Evolutionary conservation across 495 filamentous ascomycete species (phyloP), one percentile per base, ranked within the genome.

Genomic region (Usnea hakonensis): DNA sequence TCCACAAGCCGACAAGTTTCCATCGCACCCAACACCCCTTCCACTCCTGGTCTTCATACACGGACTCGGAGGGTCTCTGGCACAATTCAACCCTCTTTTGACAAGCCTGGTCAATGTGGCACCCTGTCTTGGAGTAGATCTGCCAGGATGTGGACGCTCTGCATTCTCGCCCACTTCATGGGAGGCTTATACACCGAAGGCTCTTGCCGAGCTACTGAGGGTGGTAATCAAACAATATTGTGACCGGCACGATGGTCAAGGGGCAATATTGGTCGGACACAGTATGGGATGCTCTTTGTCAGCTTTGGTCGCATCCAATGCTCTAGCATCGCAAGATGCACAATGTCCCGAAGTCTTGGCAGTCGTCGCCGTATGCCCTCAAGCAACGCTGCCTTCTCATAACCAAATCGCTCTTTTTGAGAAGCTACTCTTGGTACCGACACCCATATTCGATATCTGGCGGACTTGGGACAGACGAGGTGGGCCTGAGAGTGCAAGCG

Each of bases 31-130:
- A 0, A 78, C 80, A 7, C 85, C 90, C 2, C 73, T 95, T n/a
- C 90, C 93, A 13, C 75, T 96, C 11, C 74, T 97, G 8, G 93
- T 96, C 32, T 95, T 95, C 71, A 79, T 96, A 58, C 93, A 97
- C 70, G 93, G 93, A 17, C 81, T 97, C 38, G 93, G 93, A 26
- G 93, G 93, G 35, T 95, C 89, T 3, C 75, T 92, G 17, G 87
- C 90, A 9, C 93, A 97, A 71, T 97, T 96, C 72, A 81, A 88
- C 62, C 84, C 90, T 40, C 74, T 97, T 7, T 79, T 97, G 16
- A 88, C 84, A 1, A 92, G 88, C 71, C 77, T 97, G 38, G 86
- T 88, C 17, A 90, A 95, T 64, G 76, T 91, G 26, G 90, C 89
- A 2, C 87, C 92, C n/a, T 95, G 90, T 68, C 82, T 97, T 19